These are phyloP conservation scores for Gracilariopsis chorda DNA, from an alignment of 23 red algal species.

Conservation along the genomic window DNA sequence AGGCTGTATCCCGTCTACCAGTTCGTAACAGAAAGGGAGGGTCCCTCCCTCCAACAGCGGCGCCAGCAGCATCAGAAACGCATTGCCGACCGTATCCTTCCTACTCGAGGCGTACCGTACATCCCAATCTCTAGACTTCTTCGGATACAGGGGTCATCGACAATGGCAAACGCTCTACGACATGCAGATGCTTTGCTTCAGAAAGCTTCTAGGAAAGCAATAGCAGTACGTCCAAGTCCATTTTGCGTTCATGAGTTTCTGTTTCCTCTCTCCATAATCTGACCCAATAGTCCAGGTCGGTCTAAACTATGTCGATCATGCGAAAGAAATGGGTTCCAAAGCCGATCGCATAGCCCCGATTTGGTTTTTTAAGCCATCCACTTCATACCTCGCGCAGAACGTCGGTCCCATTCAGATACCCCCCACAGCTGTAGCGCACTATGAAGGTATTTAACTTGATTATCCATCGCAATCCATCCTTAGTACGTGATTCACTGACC, in stretches of 20 bases:
- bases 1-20: too few species aligned
- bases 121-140: too few species aligned
- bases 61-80: too few species aligned
- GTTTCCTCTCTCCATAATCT: background rate
- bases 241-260: background rate
- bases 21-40: too few species aligned
- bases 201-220: conserved; percentile 48
- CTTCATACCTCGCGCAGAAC: conserved; percentile 46
- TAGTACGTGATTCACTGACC: background rate
- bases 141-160: background rate
- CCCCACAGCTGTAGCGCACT: conserved; percentile 18
- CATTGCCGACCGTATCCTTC: too few species aligned
- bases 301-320: conserved; percentile 55
- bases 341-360: conserved; percentile 22
- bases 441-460: conserved; percentile 22
- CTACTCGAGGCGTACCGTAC: too few species aligned
- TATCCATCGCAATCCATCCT: background rate
- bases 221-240: background rate
- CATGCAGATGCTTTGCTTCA: conserved; percentile 55
- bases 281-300: too few species aligned
- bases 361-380: conserved; percentile 76
- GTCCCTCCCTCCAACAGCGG: too few species aligned
- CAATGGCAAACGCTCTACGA: conserved; percentile 10
- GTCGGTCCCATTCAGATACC: conserved; percentile 44
- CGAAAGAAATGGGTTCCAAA: conserved; percentile 56